A percentile compares a stretch with the other conserved stretches of the same genome.
phyloP scores from a whole-genome alignment of 2,329 filamentous ascomycete genomes.

The Fusarium nematophilum region DNA sequence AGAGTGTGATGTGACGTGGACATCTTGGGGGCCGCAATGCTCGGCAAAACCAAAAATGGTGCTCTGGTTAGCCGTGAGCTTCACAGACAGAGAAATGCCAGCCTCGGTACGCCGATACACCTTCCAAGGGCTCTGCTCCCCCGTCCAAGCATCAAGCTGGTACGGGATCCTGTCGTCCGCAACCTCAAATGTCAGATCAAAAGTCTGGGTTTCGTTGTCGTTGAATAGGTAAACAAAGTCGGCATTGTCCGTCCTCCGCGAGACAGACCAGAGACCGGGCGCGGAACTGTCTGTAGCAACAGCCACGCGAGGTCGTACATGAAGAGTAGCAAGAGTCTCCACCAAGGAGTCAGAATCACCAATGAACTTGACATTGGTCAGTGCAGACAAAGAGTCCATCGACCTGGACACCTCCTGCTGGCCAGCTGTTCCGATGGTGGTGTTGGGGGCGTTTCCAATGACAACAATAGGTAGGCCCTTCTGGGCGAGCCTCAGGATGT shows the following conservation, averaged over 20 bases:
- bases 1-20: not conserved
- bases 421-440: not conserved
- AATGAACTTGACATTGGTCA: not conserved
- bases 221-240: not conserved
- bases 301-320: not conserved
- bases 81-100: not conserved
- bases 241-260: not conserved
- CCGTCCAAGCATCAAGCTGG: not conserved
- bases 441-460: not conserved
- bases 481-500: not conserved
- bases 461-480: not conserved
- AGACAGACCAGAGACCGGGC: not conserved
- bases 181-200: not conserved
- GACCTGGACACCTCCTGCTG: not conserved
- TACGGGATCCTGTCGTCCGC: not conserved
- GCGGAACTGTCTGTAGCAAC: not conserved
- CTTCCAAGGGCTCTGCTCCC: not conserved
- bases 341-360: not conserved
- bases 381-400: not conserved
- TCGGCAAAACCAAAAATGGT: not conserved
- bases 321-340: not conserved
- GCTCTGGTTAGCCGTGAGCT: not conserved
- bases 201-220: not conserved
- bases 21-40: not conserved
- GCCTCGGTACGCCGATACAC: not conserved